phyloP scores from a whole-genome alignment of 129 eudicot species.

The Artemisia tridentata region DNA sequence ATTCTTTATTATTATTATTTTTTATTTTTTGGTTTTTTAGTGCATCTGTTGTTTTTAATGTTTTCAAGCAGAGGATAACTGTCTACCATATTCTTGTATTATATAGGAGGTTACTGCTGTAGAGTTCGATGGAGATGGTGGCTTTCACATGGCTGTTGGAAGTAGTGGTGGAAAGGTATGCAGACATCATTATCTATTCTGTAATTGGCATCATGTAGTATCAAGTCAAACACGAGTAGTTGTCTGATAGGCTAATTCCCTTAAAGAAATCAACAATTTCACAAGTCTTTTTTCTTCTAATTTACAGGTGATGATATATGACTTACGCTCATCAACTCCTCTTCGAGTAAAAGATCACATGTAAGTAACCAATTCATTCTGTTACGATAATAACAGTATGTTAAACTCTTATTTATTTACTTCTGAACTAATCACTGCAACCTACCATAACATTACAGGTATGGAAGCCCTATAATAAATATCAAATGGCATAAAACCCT shows the following conservation, averaged over 20 bases:
- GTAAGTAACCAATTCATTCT: constrained; percentile 43
- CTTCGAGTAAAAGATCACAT: constrained; percentile 89
- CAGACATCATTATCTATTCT: background rate
- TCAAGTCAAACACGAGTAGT: background rate
- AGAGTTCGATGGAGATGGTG: constrained; percentile 83
- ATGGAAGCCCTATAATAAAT: constrained; percentile 79
- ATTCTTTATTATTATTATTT: background rate
- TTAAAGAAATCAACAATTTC: background rate
- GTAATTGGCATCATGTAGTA: background rate
- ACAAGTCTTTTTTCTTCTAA: background rate
- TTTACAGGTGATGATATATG: constrained; percentile 73
- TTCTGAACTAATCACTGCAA: background rate
- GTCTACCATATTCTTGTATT: constrained; percentile 4
- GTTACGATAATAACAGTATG: background rate
- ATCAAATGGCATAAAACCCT: constrained; percentile 92
- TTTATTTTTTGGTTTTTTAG: no score
- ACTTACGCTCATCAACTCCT: constrained; percentile 83
- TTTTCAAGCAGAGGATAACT: background rate
- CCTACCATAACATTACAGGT: constrained; percentile 47
- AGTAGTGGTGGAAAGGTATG: constrained; percentile 94
- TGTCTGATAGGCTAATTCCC: background rate
- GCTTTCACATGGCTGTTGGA: constrained; percentile 94
- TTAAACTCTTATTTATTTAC: background rate
- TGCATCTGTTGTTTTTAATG: background rate
- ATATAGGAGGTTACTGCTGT: constrained; percentile 80